Evolutionary conservation across 495 filamentous ascomycete species (phyloP), one percentile per base, ranked within the genome.

Genomic region (Astrocystis sublimbata): DNA sequence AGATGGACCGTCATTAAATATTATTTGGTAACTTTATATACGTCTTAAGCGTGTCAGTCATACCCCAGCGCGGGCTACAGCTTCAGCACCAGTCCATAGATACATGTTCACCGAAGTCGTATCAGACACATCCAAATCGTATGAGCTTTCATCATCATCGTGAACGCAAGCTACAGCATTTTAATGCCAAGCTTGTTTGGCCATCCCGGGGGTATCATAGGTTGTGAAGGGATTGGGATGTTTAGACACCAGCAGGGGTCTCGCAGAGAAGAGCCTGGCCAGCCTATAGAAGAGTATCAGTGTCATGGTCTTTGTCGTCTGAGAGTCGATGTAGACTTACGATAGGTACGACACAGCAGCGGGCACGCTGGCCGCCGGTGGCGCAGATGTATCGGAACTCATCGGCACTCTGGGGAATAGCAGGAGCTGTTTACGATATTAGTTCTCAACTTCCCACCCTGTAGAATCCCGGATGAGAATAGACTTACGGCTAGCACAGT

Each of bases 401-500:
- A 12, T 31, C 13, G 7, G 56, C 31, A 23, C 52, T 65, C 33
- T 3, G 38, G 4, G 62, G 62, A 9, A 38, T 7, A 15, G 17
- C 7, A 15, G 56, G 19, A 30, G 49, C 62, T 65, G 10, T 19
- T 12, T 38, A 26, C 31, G 21, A 23, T 5, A 30, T 35, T 15
- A 38, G 56, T 47, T 50, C 6, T 42, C 24, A 41, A 2, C 9
- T 0, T n/a, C 6, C 52, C 3, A 17, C 26, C 21, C 6, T 8
- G 2, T n/a, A 13, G 35, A n/a, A 57, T 23, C 1, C 33, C 10
- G n/a, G 17, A 17, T 58, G 35, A 17, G 30, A 10, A 49, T 45
- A 28, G 15, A 66, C 75, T 63, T 73, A 80, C 77, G 73, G 59
- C 50, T 46, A 3, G 21, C 42, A 66, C 77, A 80, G 64, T 80